Conservation (phyloP, 345 rosid species). For the Excoecaria agallocha region DNA sequence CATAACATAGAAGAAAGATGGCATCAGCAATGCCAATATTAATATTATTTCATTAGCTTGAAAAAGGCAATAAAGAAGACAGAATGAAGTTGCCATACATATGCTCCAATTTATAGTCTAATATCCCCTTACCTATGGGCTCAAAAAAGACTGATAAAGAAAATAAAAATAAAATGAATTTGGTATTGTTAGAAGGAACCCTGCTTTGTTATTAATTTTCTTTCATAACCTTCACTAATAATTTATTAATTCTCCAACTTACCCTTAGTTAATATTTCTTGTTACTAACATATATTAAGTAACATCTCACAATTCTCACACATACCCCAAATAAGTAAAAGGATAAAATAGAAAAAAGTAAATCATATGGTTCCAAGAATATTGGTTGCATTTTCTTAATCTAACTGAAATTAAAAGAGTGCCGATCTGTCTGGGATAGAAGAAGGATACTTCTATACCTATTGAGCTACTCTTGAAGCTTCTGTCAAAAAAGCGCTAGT, state of each 20-base stretch:
- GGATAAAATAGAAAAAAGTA: no score
- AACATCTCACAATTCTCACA: no score
- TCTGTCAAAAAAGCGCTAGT: background rate
- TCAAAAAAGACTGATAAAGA: background rate
- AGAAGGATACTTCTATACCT: background rate
- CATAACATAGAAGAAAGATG: background rate
- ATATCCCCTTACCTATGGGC: no score
- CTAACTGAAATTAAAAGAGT: no score
- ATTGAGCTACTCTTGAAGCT: background rate
- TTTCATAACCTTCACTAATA: background rate
- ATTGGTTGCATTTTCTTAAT: no score
- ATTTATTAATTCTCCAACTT: no score
- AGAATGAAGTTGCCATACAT: background rate
- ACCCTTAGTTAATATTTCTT: no score
- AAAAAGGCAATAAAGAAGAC: background rate
- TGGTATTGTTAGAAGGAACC: background rate
- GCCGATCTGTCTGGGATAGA: no score
- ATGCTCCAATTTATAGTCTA: background rate
- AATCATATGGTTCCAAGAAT: no score
- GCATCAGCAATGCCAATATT: background rate
- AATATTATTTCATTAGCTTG: background rate
- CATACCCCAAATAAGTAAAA: no score
- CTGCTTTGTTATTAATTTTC: background rate
- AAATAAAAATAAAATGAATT: background rate
- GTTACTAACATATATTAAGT: no score